A percentile compares a stretch with the other conserved stretches of the same genome.
These are phyloP conservation scores for Sporothrix brasiliensis DNA, from an alignment of 2,329 filamentous ascomycete species.

Conservation along the genomic window DNA sequence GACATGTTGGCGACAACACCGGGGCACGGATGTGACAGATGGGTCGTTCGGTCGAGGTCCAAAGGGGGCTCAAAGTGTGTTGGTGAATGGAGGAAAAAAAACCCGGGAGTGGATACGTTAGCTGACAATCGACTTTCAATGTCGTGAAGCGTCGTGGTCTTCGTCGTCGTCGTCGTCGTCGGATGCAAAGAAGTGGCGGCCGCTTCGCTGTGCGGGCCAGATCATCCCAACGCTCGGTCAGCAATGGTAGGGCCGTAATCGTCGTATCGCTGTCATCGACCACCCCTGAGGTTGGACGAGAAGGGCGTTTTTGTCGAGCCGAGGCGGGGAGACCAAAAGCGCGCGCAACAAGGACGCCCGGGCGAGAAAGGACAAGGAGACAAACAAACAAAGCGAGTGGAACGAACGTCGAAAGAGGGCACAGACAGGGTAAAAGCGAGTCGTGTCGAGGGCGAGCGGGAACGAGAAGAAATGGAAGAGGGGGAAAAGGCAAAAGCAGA, in stretches of 20 bases:
- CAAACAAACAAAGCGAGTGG: not conserved
- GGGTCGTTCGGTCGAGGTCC: conserved; percentile 11
- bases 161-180: not conserved
- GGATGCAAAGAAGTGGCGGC: not conserved
- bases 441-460: conserved; percentile 16
- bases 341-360: not conserved
- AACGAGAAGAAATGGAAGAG: not conserved
- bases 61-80: not conserved
- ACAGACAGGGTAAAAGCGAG: not conserved
- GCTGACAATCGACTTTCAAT: not conserved
- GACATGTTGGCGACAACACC: conserved; percentile 53
- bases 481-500: not conserved
- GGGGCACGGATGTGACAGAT: conserved; percentile 9
- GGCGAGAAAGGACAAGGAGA: conserved; percentile 11
- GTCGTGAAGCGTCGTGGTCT: not conserved
- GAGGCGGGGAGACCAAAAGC: conserved; percentile 11
- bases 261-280: not conserved
- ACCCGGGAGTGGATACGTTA: not conserved
- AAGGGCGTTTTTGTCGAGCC: not conserved
- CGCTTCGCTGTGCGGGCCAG: conserved; percentile 4
- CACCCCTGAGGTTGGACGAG: not conserved
- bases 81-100: not conserved
- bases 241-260: not conserved
- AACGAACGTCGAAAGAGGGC: conserved; percentile 7
- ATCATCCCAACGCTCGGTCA: not conserved